Conservation (phyloP, 352 stramenopile genomes). For the Blastocystis sp. region DNA sequence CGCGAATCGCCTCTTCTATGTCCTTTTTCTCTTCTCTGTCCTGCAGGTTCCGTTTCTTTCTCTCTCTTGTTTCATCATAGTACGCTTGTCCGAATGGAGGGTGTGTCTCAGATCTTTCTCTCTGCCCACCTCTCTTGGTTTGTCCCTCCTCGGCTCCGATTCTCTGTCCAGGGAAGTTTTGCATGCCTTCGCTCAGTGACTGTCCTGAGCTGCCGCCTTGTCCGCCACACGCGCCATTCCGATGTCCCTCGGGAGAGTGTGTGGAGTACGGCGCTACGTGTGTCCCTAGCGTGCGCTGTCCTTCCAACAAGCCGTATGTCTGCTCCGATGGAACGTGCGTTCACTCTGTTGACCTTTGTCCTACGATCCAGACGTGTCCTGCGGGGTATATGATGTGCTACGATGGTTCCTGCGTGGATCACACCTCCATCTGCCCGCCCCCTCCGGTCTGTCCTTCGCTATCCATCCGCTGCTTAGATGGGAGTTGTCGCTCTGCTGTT, state of each 20-base stretch:
- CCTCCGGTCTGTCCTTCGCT: not conserved
- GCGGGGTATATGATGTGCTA: not conserved
- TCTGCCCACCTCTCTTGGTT: conserved; percentile 1
- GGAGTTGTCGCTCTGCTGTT: not conserved
- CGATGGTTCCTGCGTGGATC: not conserved
- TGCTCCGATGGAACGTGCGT: conserved; percentile 26
- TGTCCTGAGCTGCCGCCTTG: not conserved
- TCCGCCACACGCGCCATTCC: conserved; percentile 14
- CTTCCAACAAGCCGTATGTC: not conserved
- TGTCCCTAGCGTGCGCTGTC: not conserved
- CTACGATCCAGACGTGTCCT: not conserved
- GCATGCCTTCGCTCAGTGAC: not conserved
- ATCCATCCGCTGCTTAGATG: not conserved
- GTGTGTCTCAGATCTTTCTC: not conserved
- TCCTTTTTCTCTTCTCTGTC: not conserved
- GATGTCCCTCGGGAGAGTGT: conserved; percentile 38
- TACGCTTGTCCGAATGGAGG: conserved; percentile 33
- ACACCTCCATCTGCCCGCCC: not conserved
- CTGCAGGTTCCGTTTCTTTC: not conserved
- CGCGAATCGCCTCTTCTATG: not conserved
- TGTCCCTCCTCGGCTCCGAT: not conserved
- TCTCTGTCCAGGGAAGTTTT: conserved; percentile 28
- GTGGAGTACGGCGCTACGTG: not conserved
- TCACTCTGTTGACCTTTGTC: not conserved
- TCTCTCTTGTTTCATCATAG: not conserved